These are phyloP conservation scores for Liriodendron chinense DNA, from an alignment of 164 flowering plant genomes.

Conservation along the genomic window DNA sequence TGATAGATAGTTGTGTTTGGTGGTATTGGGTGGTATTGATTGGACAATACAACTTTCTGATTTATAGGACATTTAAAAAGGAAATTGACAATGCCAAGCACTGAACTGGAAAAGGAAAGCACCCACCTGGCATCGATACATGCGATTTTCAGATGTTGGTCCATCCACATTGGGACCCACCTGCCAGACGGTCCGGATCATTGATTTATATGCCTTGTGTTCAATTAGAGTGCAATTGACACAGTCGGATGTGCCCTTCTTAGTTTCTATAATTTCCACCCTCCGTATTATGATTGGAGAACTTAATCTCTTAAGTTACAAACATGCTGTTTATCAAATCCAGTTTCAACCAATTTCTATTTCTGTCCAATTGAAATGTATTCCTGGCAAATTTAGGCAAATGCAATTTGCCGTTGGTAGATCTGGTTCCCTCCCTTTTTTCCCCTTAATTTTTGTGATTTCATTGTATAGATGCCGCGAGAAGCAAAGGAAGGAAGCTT, in stretches of 20 bases:
- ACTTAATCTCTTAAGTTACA: neutral
- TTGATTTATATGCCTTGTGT: neutral
- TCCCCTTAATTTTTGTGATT: neutral
- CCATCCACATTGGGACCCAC: neutral
- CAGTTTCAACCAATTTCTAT: neutral
- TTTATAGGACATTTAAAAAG: too few species aligned
- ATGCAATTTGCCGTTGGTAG: neutral
- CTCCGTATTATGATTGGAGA: neutral
- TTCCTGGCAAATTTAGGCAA: neutral
- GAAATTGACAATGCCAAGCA: neutral
- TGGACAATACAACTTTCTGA: neutral
- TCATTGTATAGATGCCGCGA: constrained; percentile 69
- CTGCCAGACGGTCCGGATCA: neutral
- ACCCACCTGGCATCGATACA: too few species aligned
- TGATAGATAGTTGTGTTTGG: too few species aligned
- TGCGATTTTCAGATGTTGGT: neutral
- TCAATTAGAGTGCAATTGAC: neutral
- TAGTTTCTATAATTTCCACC: neutral
- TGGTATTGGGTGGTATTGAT: neutral
- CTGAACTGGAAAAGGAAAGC: too few species aligned
- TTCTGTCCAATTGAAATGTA: neutral
- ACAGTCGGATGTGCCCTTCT: neutral
- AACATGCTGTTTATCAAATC: neutral
- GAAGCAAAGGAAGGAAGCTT: constrained; percentile 83
- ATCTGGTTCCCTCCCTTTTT: neutral